A percentile compares a stretch with the other conserved stretches of the same genome.
These are phyloP conservation scores for Cryptococcus sp. DNA, from an alignment of 1,284 basidiomycete genomes.

Conservation along the genomic window DNA sequence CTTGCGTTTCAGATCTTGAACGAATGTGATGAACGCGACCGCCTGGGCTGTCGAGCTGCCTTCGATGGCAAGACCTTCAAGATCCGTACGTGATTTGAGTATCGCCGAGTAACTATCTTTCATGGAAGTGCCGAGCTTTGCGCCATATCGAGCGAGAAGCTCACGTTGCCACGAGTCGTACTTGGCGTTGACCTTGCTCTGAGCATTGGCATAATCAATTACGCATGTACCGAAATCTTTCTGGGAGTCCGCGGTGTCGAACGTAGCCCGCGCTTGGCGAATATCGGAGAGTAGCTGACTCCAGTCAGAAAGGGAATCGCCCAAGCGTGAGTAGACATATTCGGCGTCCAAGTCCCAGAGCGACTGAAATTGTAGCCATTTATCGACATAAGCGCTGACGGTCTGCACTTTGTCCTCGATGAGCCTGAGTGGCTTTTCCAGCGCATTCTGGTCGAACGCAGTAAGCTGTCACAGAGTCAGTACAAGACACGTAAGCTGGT, in stretches of 20 bases:
- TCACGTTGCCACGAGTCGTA: conserved; percentile 98
- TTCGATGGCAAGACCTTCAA: conserved; percentile 84
- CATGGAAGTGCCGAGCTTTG: conserved; percentile 89
- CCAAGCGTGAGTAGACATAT: conserved; percentile 85
- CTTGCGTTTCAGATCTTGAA: conserved; percentile 97
- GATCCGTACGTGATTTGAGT: conserved; percentile 85
- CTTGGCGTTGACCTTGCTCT: conserved; percentile 95
- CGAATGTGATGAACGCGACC: conserved; percentile 98
- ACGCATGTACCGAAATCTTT: conserved; percentile 89
- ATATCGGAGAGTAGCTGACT: conserved; percentile 93
- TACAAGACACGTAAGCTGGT: neutral
- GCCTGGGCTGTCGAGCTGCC: conserved; percentile 81
- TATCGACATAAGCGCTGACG: conserved; percentile 85
- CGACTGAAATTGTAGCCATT: conserved; percentile 99
- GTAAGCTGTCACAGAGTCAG: conserved; percentile 62
- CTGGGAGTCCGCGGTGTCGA: conserved; percentile 93
- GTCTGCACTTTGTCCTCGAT: conserved; percentile 77
- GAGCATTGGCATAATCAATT: conserved; percentile 97
- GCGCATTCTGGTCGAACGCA: conserved; percentile 69
- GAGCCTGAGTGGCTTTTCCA: conserved; percentile 79
- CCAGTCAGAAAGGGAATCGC: conserved; percentile 90
- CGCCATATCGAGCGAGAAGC: conserved; percentile 85
- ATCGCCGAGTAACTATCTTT: conserved; percentile 94
- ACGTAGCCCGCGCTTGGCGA: conserved; percentile 91
- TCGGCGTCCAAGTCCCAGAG: conserved; percentile 98